A percentile compares a stretch with the other conserved stretches of the same genome.
Evolutionary conservation across 1,139 yeast genomes (phyloP).

Genomic region (Kodamaea plutei): DNA sequence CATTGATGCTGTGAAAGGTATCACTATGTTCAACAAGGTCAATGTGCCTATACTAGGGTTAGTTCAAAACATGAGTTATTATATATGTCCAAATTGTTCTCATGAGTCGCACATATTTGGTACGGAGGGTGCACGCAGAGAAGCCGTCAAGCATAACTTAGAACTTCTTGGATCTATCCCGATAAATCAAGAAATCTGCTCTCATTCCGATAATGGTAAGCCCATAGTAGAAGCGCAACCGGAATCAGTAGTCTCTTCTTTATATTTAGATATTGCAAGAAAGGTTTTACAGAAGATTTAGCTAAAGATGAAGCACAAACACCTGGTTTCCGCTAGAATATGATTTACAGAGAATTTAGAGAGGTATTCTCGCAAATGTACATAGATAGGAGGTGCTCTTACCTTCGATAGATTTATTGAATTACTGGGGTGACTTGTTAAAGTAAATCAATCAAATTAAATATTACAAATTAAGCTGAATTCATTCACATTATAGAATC

Average conservation of each 20-base stretch:
- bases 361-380: too few relatives aligned
- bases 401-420: background rate
- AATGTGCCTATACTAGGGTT: slow-evolving; percentile 72
- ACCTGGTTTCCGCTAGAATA: too few relatives aligned
- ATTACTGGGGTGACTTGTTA: too few relatives aligned
- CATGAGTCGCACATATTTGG: slow-evolving; percentile 79
- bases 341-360: too few relatives aligned
- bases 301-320: too few relatives aligned
- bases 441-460: too few relatives aligned
- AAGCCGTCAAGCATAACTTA: slow-evolving; percentile 50
- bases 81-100: slow-evolving; percentile 68
- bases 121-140: slow-evolving; percentile 55
- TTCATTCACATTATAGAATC: too few relatives aligned
- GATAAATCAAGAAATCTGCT: slow-evolving; percentile 57
- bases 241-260: slow-evolving; percentile 28
- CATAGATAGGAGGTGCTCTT: background rate
- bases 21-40: slow-evolving; percentile 72
- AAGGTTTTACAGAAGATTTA: too few relatives aligned
- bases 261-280: slow-evolving; percentile 46
- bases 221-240: slow-evolving; percentile 56
- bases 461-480: too few relatives aligned
- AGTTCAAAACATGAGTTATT: slow-evolving; percentile 82
- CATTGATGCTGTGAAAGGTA: slow-evolving; percentile 77
- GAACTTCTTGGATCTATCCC: slow-evolving; percentile 67
- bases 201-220: slow-evolving; percentile 57